Base-by-base conservation (phyloP, 2,329 filamentous ascomycete species). In the Taxawa tesnikishii region DNA sequence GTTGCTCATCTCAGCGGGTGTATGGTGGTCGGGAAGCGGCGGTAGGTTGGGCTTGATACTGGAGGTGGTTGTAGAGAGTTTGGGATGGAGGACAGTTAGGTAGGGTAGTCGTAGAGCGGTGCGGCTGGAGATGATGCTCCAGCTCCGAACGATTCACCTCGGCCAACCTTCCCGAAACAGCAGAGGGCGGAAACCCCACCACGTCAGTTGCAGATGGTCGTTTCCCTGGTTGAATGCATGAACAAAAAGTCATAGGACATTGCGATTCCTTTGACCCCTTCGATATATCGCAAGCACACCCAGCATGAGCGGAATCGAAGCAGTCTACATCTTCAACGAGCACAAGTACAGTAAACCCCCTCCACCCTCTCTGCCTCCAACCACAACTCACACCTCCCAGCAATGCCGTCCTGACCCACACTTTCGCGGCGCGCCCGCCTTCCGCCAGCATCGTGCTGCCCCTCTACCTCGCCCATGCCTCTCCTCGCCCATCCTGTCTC, bases 241-340 rank as follows among this genome's bases (percentile, higher is more conserved):
- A n/a, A n/a, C n/a, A n/a, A n/a, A n/a, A n/a, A n/a, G n/a, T n/a
- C n/a, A n/a, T n/a, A n/a, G n/a, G n/a, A n/a, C n/a, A n/a, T n/a
- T n/a, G n/a, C n/a, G n/a, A n/a, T n/a, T n/a, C n/a, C n/a, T n/a
- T n/a, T n/a, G n/a, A n/a, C n/a, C n/a, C n/a, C n/a, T n/a, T n/a
- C n/a, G n/a, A n/a, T n/a, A n/a, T n/a, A n/a, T n/a, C n/a, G n/a
- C n/a, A n/a, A n/a, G n/a, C n/a, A n/a, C n/a, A n/a, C 25, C 21
- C 38, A 58, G 32, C 36, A 68, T 68, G 63, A 60, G 83, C 63
- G 75, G 82, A 53, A 82, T 98, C 53, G 88, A 96, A 67, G 90
- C 88, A 54, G 69, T 98, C 51, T 88, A 96, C 66, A 85, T 98
- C 55, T 94, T 82, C 59, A 87, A 96, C 72, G 87, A 94, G 66